Evolutionary conservation across 495 filamentous ascomycete species (phyloP).

Genomic region (Aspergillus indologenus): DNA sequence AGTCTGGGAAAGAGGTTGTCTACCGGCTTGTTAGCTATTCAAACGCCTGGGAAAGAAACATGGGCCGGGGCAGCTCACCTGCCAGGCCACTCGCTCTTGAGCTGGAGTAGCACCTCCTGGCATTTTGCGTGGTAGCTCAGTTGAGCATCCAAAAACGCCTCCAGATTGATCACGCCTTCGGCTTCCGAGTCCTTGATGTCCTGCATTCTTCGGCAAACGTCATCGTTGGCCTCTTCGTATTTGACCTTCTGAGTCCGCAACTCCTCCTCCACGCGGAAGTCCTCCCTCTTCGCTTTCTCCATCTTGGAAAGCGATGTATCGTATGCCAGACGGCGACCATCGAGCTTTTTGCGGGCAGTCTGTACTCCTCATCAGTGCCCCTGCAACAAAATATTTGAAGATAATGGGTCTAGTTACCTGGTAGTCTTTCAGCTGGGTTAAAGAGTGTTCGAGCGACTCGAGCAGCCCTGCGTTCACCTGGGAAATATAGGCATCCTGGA

Average conservation of each 20-base stretch:
- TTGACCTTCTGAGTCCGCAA: slow-evolving; percentile 88
- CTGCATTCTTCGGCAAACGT: slow-evolving; percentile 90
- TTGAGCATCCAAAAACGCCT: slow-evolving; percentile 83
- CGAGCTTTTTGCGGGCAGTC: slow-evolving; percentile 91
- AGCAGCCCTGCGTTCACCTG: slow-evolving; percentile 87
- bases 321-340: slow-evolving; percentile 84
- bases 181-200: slow-evolving; percentile 91
- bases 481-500: slow-evolving; percentile 80
- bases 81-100: slow-evolving; percentile 67
- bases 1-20: slow-evolving; percentile 26
- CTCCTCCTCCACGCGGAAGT: slow-evolving; percentile 92
- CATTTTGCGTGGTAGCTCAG: slow-evolving; percentile 88
- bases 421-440: slow-evolving; percentile 97
- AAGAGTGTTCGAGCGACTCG: slow-evolving; percentile 82
- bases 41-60: background rate
- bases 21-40: slow-evolving; percentile 22
- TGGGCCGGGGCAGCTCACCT: slow-evolving; percentile 44
- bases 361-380: slow-evolving; percentile 29
- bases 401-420: slow-evolving; percentile 54
- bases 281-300: slow-evolving; percentile 90
- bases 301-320: slow-evolving; percentile 88
- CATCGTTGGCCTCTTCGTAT: slow-evolving; percentile 93
- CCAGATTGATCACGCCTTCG: slow-evolving; percentile 79
- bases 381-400: slow-evolving; percentile 4
- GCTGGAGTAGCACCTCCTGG: slow-evolving; percentile 65